Percentiles rank a stretch among this genome's conserved stretches.
These are phyloP conservation scores for Diaporthe citri DNA, from an alignment of 2,329 filamentous ascomycete genomes.

Conservation along the genomic window DNA sequence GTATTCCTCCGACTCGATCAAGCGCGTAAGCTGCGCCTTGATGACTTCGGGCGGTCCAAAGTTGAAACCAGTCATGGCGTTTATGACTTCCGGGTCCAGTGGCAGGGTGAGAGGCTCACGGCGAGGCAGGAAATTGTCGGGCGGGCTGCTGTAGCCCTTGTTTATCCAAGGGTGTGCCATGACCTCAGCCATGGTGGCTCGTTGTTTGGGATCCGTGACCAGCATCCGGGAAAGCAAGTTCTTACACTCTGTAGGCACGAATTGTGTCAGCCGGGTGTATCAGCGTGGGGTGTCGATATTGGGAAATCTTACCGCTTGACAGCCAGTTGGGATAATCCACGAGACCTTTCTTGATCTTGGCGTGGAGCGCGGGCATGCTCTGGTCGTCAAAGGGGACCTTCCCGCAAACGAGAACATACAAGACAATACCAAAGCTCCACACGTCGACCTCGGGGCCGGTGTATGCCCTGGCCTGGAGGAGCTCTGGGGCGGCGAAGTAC, in stretches of 20 bases:
- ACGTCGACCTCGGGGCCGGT: conserved; percentile 97
- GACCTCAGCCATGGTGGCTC: conserved; percentile 90
- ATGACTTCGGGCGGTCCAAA: conserved; percentile 92
- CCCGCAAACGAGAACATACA: conserved; percentile 96
- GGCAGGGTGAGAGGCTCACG: conserved; percentile 90
- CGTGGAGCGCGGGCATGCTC: conserved; percentile 97
- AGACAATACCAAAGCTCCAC: conserved; percentile 98
- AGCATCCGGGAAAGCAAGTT: conserved; percentile 95
- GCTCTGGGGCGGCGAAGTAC: conserved; percentile 96
- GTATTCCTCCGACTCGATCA: conserved; percentile 96
- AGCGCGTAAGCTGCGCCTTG: conserved; percentile 81
- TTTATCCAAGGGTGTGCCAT: conserved; percentile 96
- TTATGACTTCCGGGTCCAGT: conserved; percentile 84
- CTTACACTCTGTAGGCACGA: conserved; percentile 79
- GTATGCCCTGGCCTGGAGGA: conserved; percentile 93
- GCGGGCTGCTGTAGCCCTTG: conserved; percentile 87
- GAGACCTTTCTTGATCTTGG: conserved; percentile 97
- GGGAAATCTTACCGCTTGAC: conserved; percentile 77
- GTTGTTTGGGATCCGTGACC: conserved; percentile 89
- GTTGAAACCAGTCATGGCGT: conserved; percentile 98
- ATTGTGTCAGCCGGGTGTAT: background rate
- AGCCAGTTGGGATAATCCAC: conserved; percentile 97
- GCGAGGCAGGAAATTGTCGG: conserved; percentile 87
- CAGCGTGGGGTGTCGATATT: conserved; percentile 9
- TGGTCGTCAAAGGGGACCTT: conserved; percentile 99